Base-by-base conservation (phyloP, 2,329 filamentous ascomycete genomes). In the Xylaria sp. region DNA sequence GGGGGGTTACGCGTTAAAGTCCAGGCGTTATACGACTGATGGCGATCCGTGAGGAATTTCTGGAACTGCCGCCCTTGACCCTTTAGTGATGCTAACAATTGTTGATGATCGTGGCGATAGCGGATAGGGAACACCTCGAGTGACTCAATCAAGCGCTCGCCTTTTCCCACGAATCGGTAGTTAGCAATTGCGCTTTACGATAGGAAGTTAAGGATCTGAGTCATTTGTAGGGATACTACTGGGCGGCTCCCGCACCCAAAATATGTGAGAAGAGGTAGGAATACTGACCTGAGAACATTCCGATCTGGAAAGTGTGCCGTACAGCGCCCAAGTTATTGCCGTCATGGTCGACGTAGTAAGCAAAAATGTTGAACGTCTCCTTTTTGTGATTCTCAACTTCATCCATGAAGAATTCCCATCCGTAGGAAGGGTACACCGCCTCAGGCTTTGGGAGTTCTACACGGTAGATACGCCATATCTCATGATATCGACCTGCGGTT, bases 311-410 rank as follows among this genome's bases (percentile, higher is more conserved):
- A 42, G 74, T 77, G 61, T 79, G 78, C 6, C 76, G 77, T 17
- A 83, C 80, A 0, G 81, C 78, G 0, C 81, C 81, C 54, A 79
- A 83, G 9, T 73, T 69, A 13, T 73, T 77, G 0, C 82, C 82
- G 15, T 83, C 80, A 65, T 82, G 79, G 57, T 83, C 81, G 44
- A 83, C 80, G 70, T 83, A 82, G 67, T 83, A 83, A 9, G 79
- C 78, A 1, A 75, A 79, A 48, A 82, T 76, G 42, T 71, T 77
- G 67, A 82, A 82, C 23, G 71, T 75, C 23, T 73, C 73, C 61
- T 78, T 77, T 26, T 75, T 74, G n/a, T 71, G 69, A 20, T 79
- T 72, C 38, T 77, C 72, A 10, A 76, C 59, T 15, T 81, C 79
- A 23, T 81, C 79, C 2, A 71, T 74, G 42, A 79, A 78, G 42